These are phyloP conservation scores for Phytophthora multivora DNA, from an alignment of 352 stramenopile species.

Conservation along the genomic window DNA sequence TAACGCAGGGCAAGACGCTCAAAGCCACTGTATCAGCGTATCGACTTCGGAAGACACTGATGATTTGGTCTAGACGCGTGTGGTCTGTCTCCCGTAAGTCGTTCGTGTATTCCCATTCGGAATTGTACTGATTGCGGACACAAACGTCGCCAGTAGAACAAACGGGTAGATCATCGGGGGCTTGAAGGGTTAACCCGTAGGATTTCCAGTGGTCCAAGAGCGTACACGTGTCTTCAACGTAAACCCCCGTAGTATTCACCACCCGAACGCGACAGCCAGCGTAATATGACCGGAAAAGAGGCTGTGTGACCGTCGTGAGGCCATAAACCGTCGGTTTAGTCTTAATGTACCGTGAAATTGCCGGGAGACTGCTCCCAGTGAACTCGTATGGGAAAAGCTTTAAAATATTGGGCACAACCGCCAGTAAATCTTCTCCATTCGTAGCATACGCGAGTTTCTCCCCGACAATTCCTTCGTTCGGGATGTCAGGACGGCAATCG, in stretches of 20 bases:
- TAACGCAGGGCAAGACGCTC: constrained; percentile 18
- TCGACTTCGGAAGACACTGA: constrained; percentile 32
- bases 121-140: constrained; percentile 28
- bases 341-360: constrained; percentile 26
- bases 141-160: constrained; percentile 30
- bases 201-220: constrained; percentile 23
- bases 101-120: constrained; percentile 24
- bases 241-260: constrained; percentile 30
- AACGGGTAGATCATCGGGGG: constrained; percentile 27
- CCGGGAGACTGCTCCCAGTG: constrained; percentile 14
- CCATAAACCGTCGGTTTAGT: constrained; percentile 24
- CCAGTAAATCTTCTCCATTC: constrained; percentile 18
- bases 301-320: constrained; percentile 18
- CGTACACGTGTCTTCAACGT: constrained; percentile 27
- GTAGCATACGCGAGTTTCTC: constrained; percentile 16
- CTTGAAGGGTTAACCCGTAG: constrained; percentile 24
- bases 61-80: constrained; percentile 20
- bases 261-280: constrained; percentile 26
- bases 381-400: constrained; percentile 31
- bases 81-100: background rate
- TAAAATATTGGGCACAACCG: constrained; percentile 19
- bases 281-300: constrained; percentile 29
- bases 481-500: constrained; percentile 25
- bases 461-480: constrained; percentile 23
- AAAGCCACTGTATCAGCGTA: constrained; percentile 27